Evolutionary conservation across 1,139 yeast genomes (phyloP).

Genomic region (Candida sanyaensis): DNA sequence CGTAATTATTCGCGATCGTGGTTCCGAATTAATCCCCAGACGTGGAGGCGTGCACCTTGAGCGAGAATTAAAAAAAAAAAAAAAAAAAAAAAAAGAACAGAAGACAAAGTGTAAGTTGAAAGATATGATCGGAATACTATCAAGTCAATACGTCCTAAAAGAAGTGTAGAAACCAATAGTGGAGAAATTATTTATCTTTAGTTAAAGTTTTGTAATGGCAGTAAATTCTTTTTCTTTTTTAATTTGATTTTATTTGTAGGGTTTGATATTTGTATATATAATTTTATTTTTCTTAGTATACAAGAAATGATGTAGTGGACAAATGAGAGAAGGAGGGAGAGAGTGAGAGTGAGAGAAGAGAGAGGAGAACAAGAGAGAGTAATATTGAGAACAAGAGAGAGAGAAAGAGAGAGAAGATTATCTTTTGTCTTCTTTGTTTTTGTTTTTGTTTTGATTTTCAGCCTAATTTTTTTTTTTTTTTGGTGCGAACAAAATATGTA

Average conservation of each 20-base stretch:
- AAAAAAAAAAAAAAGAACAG: not conserved
- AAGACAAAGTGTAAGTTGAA: not conserved
- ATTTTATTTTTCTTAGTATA: no score
- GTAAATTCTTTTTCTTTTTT: no score
- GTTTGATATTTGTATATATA: no score
- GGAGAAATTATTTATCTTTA: no score
- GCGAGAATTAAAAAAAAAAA: not conserved
- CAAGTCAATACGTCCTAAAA: no score
- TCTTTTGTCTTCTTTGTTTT: constrained; percentile 1
- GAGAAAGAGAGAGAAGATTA: not conserved
- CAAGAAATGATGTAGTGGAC: no score
- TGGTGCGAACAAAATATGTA: not conserved
- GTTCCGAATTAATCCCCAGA: not conserved
- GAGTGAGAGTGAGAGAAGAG: not conserved
- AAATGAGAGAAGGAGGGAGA: no score
- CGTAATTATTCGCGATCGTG: not conserved
- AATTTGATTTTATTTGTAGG: no score
- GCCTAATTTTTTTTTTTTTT: constrained; percentile 1
- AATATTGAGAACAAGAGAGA: constrained; percentile 1
- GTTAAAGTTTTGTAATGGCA: no score
- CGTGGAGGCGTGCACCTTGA: not conserved
- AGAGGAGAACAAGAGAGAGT: not conserved
- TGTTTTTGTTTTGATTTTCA: not conserved
- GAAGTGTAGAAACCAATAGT: no score
- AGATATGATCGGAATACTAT: no score